phyloP scores from a whole-genome alignment of 129 eudicot species.

The Saposhnikovia divaricata region DNA sequence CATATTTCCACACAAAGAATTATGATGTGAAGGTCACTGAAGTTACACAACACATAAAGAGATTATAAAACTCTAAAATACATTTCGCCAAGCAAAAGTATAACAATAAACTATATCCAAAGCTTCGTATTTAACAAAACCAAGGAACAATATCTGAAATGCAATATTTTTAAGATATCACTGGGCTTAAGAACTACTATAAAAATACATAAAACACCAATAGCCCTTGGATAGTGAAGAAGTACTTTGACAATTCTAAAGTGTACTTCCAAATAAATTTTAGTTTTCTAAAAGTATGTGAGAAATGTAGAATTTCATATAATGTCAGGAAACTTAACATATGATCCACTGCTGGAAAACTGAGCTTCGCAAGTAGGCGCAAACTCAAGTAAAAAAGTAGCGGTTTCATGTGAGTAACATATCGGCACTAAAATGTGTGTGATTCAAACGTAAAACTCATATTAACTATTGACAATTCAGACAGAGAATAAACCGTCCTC shows the following conservation, averaged over 20 bases:
- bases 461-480: neutral
- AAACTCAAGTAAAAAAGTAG: neutral
- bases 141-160: neutral
- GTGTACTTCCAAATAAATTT: neutral
- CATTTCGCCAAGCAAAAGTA: neutral
- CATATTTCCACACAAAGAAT: neutral
- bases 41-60: neutral
- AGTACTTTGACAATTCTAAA: neutral
- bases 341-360: neutral
- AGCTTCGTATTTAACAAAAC: neutral
- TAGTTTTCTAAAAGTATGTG: neutral
- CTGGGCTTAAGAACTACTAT: neutral
- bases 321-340: neutral
- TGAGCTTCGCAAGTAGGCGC: neutral
- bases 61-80: neutral
- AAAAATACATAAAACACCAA: neutral
- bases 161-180: neutral
- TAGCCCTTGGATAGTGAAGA: neutral
- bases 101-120: neutral
- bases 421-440: neutral
- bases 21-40: too few relatives aligned
- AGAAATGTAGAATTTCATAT: neutral
- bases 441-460: neutral
- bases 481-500: neutral
- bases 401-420: neutral